A percentile compares a stretch with the other conserved stretches of the same genome.
phyloP scores from a whole-genome alignment of 139 green algal genomes.

The Parachlorella kessleri region DNA sequence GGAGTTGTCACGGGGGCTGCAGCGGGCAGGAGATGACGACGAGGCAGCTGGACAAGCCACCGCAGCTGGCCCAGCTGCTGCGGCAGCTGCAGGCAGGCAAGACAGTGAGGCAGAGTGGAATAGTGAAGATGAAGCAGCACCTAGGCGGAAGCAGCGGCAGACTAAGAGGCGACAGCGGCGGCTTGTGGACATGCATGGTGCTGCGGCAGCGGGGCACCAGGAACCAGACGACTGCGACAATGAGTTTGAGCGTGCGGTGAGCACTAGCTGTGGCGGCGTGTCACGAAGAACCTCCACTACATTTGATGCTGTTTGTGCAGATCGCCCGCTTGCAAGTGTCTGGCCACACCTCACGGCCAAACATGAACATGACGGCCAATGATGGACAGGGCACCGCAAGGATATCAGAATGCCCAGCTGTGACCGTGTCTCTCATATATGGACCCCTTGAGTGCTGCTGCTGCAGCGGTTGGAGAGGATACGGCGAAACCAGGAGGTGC shows the following conservation, averaged over 20 bases:
- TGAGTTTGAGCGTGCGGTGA: conserved; percentile 36
- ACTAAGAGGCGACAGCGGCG: conserved; percentile 7
- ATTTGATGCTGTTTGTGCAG: too few species aligned
- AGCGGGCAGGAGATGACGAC: background rate
- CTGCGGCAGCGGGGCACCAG: background rate
- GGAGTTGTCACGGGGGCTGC: background rate
- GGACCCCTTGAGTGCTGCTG: background rate
- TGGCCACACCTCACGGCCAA: too few species aligned
- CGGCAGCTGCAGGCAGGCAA: background rate
- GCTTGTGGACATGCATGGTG: conserved; percentile 22
- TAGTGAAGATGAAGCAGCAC: background rate
- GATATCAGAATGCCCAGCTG: too few species aligned
- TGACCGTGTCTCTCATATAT: too few species aligned
- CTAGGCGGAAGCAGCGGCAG: background rate
- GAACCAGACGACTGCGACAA: conserved; percentile 15
- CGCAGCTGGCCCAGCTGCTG: background rate
- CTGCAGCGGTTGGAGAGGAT: conserved; percentile 46
- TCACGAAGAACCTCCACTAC: too few species aligned
- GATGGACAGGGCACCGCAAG: too few species aligned
- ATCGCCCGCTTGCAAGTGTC: too few species aligned
- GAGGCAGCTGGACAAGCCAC: background rate
- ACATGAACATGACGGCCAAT: too few species aligned
- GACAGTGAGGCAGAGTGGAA: background rate
- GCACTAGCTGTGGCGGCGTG: too few species aligned
- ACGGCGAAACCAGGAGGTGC: conserved; percentile 44